Percentiles rank a stretch among this genome's conserved stretches.
phyloP scores from a whole-genome alignment of 495 filamentous ascomycete species.

The Penicillium turbatum region DNA sequence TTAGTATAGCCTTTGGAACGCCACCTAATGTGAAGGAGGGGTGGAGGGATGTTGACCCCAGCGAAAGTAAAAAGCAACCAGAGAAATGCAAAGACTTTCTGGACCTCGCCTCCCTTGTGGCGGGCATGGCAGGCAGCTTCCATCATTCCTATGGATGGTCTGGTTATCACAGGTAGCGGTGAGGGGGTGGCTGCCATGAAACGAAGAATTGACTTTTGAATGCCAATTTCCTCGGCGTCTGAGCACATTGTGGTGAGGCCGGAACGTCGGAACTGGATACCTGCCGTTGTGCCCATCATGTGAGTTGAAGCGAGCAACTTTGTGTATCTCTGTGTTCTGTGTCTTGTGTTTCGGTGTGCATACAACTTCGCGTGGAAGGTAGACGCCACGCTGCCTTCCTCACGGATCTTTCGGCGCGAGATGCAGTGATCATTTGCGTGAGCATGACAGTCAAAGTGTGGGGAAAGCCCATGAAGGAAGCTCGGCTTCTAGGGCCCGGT shows the following conservation, averaged over 20 bases:
- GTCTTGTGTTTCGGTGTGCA: neutral
- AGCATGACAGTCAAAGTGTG: slow-evolving; percentile 3
- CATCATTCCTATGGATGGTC: neutral
- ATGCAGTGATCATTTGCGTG: slow-evolving; percentile 6
- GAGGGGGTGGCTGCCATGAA: slow-evolving; percentile 9
- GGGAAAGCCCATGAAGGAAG: neutral
- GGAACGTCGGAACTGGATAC: slow-evolving; percentile 20
- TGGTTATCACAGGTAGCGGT: slow-evolving; percentile 10
- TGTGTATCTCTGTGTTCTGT: neutral
- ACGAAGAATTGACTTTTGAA: slow-evolving; percentile 21
- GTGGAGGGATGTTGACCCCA: neutral
- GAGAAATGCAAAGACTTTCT: neutral
- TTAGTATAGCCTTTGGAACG: neutral
- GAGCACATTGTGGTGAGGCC: slow-evolving; percentile 7
- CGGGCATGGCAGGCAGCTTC: neutral
- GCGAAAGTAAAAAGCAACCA: neutral
- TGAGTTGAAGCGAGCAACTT: slow-evolving; percentile 5
- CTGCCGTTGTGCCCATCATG: slow-evolving; percentile 10
- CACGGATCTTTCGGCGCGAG: slow-evolving; percentile 1
- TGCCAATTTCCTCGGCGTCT: neutral
- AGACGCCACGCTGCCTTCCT: slow-evolving; percentile 1
- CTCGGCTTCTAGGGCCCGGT: slow-evolving; percentile 1
- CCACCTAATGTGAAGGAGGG: neutral
- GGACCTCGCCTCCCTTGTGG: slow-evolving; percentile 2
- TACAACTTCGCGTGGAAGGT: slow-evolving; percentile 1